Conservation (phyloP, 352 stramenopile species). For the Phytophthora cryptogea region DNA sequence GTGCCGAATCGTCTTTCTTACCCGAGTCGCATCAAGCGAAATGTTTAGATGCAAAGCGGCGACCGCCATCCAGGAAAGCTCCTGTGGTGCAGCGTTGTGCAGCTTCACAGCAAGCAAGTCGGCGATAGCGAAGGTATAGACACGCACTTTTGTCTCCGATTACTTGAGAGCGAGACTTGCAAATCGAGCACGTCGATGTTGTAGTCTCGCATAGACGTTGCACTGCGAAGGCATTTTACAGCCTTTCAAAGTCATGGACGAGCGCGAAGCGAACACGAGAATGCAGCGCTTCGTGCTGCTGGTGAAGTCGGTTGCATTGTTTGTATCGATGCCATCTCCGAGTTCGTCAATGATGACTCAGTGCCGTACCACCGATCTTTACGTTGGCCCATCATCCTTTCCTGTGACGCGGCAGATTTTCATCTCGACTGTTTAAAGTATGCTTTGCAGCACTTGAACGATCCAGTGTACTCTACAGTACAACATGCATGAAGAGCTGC, state of each 20-base stretch:
- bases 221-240: slow-evolving; percentile 3
- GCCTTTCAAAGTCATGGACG: slow-evolving; percentile 2
- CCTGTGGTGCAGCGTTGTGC: slow-evolving; percentile 14
- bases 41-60: slow-evolving; percentile 18
- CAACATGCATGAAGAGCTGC: too few relatives aligned
- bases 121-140: slow-evolving; percentile 20
- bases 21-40: slow-evolving; percentile 11
- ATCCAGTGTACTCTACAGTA: too few relatives aligned
- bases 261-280: background rate
- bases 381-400: slow-evolving; percentile 5
- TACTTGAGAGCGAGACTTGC: slow-evolving; percentile 9
- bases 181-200: slow-evolving; percentile 13
- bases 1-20: slow-evolving; percentile 11
- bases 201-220: slow-evolving; percentile 13
- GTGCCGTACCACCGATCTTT: slow-evolving; percentile 21
- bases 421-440: slow-evolving; percentile 7
- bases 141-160: slow-evolving; percentile 3
- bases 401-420: slow-evolving; percentile 12
- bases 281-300: background rate
- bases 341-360: background rate
- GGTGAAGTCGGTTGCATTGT: background rate
- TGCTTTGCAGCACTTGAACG: too few relatives aligned
- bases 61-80: slow-evolving; percentile 10
- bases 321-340: background rate
- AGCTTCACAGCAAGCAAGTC: slow-evolving; percentile 12